Evolutionary conservation across 2,329 filamentous ascomycete genomes (phyloP).

Genomic region (Ilyonectria robusta): DNA sequence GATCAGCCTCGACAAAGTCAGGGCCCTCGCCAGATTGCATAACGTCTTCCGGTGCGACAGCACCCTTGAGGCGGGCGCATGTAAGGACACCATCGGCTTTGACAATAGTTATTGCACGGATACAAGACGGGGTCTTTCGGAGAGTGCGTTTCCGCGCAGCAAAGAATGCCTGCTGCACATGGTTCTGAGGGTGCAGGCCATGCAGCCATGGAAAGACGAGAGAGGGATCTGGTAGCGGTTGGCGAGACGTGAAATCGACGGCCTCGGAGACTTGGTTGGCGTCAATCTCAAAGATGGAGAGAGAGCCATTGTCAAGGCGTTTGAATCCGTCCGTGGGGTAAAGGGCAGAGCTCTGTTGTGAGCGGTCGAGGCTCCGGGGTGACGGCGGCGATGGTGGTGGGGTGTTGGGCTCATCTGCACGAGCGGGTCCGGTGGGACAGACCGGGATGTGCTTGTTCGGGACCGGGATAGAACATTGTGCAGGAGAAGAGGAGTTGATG

Average conservation of each 20-base stretch:
- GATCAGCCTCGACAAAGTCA: slow-evolving; percentile 87
- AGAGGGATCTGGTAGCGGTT: slow-evolving; percentile 87
- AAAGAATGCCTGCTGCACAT: slow-evolving; percentile 92
- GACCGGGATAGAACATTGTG: slow-evolving; percentile 62
- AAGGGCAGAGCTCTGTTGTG: slow-evolving; percentile 77
- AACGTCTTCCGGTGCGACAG: slow-evolving; percentile 86
- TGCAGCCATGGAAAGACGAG: slow-evolving; percentile 97
- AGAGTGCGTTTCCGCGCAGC: slow-evolving; percentile 80
- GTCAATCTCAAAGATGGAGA: slow-evolving; percentile 81
- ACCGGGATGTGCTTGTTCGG: slow-evolving; percentile 94
- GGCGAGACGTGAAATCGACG: slow-evolving; percentile 80
- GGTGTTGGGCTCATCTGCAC: slow-evolving; percentile 68
- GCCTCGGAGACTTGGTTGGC: slow-evolving; percentile 78
- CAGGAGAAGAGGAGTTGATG: slow-evolving; percentile 42
- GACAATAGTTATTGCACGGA: slow-evolving; percentile 86
- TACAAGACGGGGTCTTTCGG: slow-evolving; percentile 77
- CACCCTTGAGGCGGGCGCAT: slow-evolving; percentile 85
- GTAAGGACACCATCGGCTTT: slow-evolving; percentile 89
- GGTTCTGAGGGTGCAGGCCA: slow-evolving; percentile 89
- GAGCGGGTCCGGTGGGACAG: slow-evolving; percentile 83
- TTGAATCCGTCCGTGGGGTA: slow-evolving; percentile 79
- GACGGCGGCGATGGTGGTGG: slow-evolving; percentile 79
- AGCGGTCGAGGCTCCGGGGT: slow-evolving; percentile 68
- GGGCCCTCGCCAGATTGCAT: slow-evolving; percentile 66
- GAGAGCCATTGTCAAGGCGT: slow-evolving; percentile 62